Evolutionary conservation across 2,329 filamentous ascomycete genomes (phyloP), one percentile per base, ranked within the genome.

Genomic region (Aspergillus versicolor): DNA sequence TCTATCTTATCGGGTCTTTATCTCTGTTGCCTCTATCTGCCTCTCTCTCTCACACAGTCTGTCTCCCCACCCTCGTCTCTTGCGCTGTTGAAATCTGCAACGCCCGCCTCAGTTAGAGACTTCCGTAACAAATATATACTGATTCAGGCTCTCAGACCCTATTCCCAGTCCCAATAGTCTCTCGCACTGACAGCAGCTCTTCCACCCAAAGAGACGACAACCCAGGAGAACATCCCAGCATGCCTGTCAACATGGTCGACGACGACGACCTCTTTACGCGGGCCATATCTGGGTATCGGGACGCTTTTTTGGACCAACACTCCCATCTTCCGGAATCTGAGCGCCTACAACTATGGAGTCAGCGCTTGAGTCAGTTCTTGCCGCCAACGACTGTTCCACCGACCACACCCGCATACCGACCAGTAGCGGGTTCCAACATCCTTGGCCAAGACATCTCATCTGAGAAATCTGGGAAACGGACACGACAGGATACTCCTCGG

Each of bases 261-360:
- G 72, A 75, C 61, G 72, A 75, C 61, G 72, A 71, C 61, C 67
- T 75, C 44, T 75, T 77, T 61, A 72, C 67, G 44, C 68, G 71
- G 63, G 73, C 73, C 56, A 74, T 77, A 49, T 73, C 73, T 62
- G 70, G 73, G 53, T 76, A 75, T 62, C 73, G 73, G 63, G 71
- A 75, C 46, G 67, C 65, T 42, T 77, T 77, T 67, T 76, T 73
- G 74, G 71, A 67, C 66, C 67, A 73, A 59, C 66, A 73, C 57
- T 69, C 73, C 64, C 70, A 76, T 59, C 73, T 77, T 56, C 63
- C 75, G 63, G 75, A 77, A 69, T 61, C 66, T 34, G 68, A 77
- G 67, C 70, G 73, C 52, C 71, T 74, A 62, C 66, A 70, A 54
- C 74, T 76, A 56, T 77, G 75, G 75, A 72, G 64, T 55, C 70